These are phyloP conservation scores for Pseudoneurospora amorphoporcata DNA, from an alignment of 495 filamentous ascomycete species.

Conservation along the genomic window DNA sequence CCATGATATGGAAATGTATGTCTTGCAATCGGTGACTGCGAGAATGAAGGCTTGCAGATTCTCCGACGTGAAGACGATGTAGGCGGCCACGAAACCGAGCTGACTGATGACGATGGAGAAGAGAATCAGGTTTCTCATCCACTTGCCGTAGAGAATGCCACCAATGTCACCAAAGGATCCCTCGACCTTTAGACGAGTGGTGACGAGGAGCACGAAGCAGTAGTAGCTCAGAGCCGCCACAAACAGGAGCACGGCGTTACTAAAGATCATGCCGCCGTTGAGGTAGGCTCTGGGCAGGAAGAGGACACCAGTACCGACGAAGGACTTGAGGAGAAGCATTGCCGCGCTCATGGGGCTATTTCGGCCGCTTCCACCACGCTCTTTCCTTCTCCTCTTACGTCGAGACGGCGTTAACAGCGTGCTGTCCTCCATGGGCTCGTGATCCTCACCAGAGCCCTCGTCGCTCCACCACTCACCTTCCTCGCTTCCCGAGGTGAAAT, in stretches of 20 bases:
- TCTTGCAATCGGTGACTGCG: slow-evolving; percentile 70
- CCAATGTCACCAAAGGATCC: slow-evolving; percentile 96
- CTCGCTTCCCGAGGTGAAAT: slow-evolving; percentile 63
- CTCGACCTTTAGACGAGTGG: slow-evolving; percentile 70
- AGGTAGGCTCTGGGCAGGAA: slow-evolving; percentile 87
- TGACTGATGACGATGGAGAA: slow-evolving; percentile 87
- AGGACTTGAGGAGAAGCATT: slow-evolving; percentile 84
- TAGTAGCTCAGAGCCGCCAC: slow-evolving; percentile 86
- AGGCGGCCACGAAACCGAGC: slow-evolving; percentile 91
- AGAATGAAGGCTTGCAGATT: slow-evolving; percentile 90
- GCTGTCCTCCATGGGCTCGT: slow-evolving; percentile 70
- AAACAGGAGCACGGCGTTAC: slow-evolving; percentile 73
- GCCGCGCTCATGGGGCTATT: slow-evolving; percentile 64
- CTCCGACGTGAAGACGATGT: slow-evolving; percentile 94
- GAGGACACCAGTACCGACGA: slow-evolving; percentile 94
- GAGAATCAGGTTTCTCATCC: slow-evolving; percentile 80
- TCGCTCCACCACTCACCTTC: slow-evolving; percentile 36
- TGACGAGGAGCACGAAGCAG: slow-evolving; percentile 88
- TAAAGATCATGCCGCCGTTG: slow-evolving; percentile 97
- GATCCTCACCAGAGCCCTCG: slow-evolving; percentile 49
- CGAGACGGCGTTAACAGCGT: slow-evolving; percentile 64
- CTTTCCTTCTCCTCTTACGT: slow-evolving; percentile 61
- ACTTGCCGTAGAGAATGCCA: slow-evolving; percentile 78
- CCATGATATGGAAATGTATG: slow-evolving; percentile 70
- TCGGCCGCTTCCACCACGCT: slow-evolving; percentile 57